Evolutionary conservation across 495 filamentous ascomycete species (phyloP).

Genomic region (Alectoria sarmentosa): DNA sequence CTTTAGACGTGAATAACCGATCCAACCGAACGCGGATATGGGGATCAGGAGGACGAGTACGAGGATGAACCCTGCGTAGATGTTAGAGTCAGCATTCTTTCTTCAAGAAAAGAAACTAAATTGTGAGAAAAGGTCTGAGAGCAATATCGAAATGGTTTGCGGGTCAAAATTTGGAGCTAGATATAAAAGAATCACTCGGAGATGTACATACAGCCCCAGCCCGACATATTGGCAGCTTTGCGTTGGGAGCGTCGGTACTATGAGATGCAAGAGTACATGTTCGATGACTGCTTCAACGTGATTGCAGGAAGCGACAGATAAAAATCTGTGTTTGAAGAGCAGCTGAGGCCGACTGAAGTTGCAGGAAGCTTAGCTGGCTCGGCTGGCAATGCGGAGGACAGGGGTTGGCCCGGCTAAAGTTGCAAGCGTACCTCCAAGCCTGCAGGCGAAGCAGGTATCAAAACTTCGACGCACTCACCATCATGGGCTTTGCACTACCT

Average conservation of each 20-base stretch:
- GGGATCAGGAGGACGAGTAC: conserved; percentile 44
- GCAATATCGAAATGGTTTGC: not conserved
- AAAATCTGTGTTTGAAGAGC: not conserved
- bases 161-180: not conserved
- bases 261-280: not conserved
- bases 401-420: not conserved
- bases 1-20: conserved; percentile 51
- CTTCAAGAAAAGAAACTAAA: not conserved
- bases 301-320: not conserved
- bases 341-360: conserved; percentile 8
- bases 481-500: not conserved
- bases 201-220: conserved; percentile 17
- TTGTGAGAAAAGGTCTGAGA: not conserved
- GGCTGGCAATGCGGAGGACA: not conserved
- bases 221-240: conserved; percentile 21
- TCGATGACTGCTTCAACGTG: not conserved
- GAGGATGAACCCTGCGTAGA: conserved; percentile 21
- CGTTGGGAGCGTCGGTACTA: conserved; percentile 2
- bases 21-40: conserved; percentile 39
- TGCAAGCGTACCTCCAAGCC: not conserved
- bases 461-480: conserved; percentile 6
- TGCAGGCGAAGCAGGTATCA: not conserved
- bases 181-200: not conserved
- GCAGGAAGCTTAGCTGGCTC: not conserved
- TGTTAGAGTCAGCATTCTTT: not conserved